phyloP scores from a whole-genome alignment of 1,284 basidiomycete species.

The Sporisorium scitamineum region DNA sequence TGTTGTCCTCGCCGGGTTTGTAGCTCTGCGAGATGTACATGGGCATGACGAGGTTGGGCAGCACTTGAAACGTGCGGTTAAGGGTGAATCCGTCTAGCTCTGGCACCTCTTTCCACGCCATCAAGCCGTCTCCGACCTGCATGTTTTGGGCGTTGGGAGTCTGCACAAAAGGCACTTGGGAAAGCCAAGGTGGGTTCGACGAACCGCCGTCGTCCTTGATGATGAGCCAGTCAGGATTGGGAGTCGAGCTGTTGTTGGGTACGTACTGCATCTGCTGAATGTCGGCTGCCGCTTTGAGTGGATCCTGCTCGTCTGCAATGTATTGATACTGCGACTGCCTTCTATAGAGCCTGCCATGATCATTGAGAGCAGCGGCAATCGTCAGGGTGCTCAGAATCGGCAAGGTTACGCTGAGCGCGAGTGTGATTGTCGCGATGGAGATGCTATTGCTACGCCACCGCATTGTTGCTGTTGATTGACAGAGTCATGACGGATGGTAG shows the following conservation, averaged over 20 bases:
- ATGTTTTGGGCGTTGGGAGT: constrained; percentile 20
- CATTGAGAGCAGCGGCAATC: not conserved
- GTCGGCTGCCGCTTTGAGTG: constrained; percentile 45
- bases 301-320: constrained; percentile 47
- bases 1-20: constrained; percentile 37
- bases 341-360: constrained; percentile 1
- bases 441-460: not conserved
- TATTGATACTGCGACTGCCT: constrained; percentile 44
- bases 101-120: constrained; percentile 49
- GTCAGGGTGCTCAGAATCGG: not conserved
- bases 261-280: constrained; percentile 42
- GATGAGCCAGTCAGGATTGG: constrained; percentile 37
- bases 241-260: constrained; percentile 28
- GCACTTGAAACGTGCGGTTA: constrained; percentile 50
- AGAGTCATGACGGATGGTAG: not conserved
- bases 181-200: constrained; percentile 36
- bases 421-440: not conserved
- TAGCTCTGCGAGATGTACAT: constrained; percentile 55
- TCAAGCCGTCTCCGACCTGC: constrained; percentile 10
- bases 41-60: constrained; percentile 44
- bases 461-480: not conserved
- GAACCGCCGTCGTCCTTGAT: constrained; percentile 40
- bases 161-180: constrained; percentile 36
- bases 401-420: constrained; percentile 4
- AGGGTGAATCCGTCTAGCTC: constrained; percentile 53